Percentiles rank a stretch among this genome's conserved stretches.
These are phyloP conservation scores for Trametes sanguinea DNA, from an alignment of 768 basidiomycete species.

Conservation along the genomic window DNA sequence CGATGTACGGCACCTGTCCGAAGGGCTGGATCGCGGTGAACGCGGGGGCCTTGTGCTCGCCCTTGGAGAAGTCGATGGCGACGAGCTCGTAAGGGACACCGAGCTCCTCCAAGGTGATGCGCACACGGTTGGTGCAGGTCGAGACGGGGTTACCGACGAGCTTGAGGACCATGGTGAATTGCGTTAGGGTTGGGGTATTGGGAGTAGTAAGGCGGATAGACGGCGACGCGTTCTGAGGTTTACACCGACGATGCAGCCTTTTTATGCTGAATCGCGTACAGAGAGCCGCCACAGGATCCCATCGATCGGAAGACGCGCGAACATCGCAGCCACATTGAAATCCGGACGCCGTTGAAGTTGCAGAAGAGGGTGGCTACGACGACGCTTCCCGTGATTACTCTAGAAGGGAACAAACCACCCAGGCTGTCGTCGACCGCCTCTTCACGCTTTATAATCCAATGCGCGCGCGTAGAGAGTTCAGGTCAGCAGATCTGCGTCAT, in stretches of 20 bases:
- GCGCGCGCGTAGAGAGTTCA: not conserved
- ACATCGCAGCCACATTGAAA: not conserved
- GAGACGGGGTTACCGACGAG: slow-evolving; percentile 40
- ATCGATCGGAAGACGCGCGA: not conserved
- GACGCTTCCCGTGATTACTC: not conserved
- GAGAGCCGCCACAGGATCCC: too few species aligned
- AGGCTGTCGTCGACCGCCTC: not conserved
- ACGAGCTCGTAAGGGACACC: slow-evolving; percentile 55
- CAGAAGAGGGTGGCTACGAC: not conserved
- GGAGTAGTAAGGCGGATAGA: not conserved
- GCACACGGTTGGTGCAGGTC: slow-evolving; percentile 55
- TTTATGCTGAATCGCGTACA: not conserved
- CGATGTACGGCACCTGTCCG: slow-evolving; percentile 62
- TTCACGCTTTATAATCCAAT: not conserved
- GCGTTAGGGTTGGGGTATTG: not conserved
- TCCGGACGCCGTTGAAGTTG: not conserved
- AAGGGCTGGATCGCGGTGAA: slow-evolving; percentile 60
- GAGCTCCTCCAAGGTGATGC: slow-evolving; percentile 54
- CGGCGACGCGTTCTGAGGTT: not conserved
- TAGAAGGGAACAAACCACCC: not conserved
- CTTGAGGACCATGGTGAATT: slow-evolving; percentile 39
- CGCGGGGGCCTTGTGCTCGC: slow-evolving; percentile 48
- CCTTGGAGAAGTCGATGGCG: slow-evolving; percentile 42
- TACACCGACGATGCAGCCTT: not conserved
- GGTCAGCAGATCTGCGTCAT: not conserved